Evolutionary conservation across 176 grass and related monocot species (phyloP).

Genomic region (Alloteropsis semialata): DNA sequence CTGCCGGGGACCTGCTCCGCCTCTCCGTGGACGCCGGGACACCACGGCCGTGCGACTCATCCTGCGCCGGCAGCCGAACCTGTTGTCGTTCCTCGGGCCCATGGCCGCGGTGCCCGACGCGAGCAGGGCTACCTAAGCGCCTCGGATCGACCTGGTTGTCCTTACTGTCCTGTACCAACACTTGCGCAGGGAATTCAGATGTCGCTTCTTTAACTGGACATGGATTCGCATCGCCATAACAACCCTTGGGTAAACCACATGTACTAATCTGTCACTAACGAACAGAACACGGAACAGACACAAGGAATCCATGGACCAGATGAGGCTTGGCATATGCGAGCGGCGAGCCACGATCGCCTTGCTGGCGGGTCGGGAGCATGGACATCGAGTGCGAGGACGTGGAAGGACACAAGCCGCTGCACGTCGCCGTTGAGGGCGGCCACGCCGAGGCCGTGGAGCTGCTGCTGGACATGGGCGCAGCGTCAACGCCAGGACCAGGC

Average conservation of each 20-base stretch:
- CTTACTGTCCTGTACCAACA: neutral
- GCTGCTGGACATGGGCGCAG: slow-evolving; percentile 72
- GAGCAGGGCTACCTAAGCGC: slow-evolving; percentile 68
- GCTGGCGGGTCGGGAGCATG: slow-evolving; percentile 65
- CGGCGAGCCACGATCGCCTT: slow-evolving; percentile 53
- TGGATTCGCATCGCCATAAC: neutral
- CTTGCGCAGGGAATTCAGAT: neutral
- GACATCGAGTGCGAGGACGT: slow-evolving; percentile 75
- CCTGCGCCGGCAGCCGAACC: slow-evolving; percentile 71
- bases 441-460: slow-evolving; percentile 61
- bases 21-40: slow-evolving; percentile 49
- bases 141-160: slow-evolving; percentile 1
- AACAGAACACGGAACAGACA: slow-evolving; percentile 7
- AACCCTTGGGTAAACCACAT: neutral
- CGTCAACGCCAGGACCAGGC: slow-evolving; percentile 60
- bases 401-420: slow-evolving; percentile 78
- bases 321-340: slow-evolving; percentile 18
- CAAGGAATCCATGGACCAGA: slow-evolving; percentile 20
- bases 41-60: slow-evolving; percentile 55
- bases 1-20: slow-evolving; percentile 66
- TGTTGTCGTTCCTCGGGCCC: slow-evolving; percentile 50
- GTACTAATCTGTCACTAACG: slow-evolving; percentile 3
- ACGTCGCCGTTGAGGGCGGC: slow-evolving; percentile 75
- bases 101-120: slow-evolving; percentile 26
- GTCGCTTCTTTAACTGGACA: slow-evolving; percentile 2